Evolutionary conservation across 352 stramenopile species (phyloP), one percentile per base, ranked within the genome.

Genomic region (Phytopythium vexans): DNA sequence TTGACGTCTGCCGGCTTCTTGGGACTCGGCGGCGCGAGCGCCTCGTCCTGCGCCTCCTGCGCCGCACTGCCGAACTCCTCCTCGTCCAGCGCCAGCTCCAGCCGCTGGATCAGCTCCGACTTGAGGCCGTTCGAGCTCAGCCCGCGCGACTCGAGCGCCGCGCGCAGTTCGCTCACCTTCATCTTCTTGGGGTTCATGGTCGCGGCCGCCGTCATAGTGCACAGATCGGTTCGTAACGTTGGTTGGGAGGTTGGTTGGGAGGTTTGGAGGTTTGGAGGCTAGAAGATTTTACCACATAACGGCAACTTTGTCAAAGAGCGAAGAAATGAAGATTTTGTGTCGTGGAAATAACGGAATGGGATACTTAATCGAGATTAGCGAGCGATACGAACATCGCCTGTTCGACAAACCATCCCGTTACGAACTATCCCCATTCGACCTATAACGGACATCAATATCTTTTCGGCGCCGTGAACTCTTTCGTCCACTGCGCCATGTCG

Each of bases 401-500:
- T 27, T 27, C 2, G 21, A 1, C 21, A 27, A 27, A 27, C 21
- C 21, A 27, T 27, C 21, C 21, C 21, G 21, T 27, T 27, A 27
- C 21, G 21, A 27, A 27, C 21, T 2, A 27, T 27, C 21, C 21
- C 14, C 38, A 52, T 52, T 32, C 27, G 32, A 39, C 34, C 12
- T 31, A 12, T 52, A 16, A 10, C 33, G 11, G 16, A 9, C 54
- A 37, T 65, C 81, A 91, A 66, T 89, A 92, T 54, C 84, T 61
- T 66, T 92, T 94, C 15, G 80, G 76, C 4, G 82, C 80, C 4
- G 82, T 92, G 61, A 89, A 94, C 15, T 94, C 82, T 68, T 98
- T 98, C n/a, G 94, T 97, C 96, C 97, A 99, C 36, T 78, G 77
- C 35, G 79, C 67, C 95, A 99, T 99, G 79, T 99, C 96, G 56